Evolutionary conservation across 2,329 filamentous ascomycete species (phyloP), one percentile per base, ranked within the genome.

Genomic region (Phaeosphaeriaceae sp.): DNA sequence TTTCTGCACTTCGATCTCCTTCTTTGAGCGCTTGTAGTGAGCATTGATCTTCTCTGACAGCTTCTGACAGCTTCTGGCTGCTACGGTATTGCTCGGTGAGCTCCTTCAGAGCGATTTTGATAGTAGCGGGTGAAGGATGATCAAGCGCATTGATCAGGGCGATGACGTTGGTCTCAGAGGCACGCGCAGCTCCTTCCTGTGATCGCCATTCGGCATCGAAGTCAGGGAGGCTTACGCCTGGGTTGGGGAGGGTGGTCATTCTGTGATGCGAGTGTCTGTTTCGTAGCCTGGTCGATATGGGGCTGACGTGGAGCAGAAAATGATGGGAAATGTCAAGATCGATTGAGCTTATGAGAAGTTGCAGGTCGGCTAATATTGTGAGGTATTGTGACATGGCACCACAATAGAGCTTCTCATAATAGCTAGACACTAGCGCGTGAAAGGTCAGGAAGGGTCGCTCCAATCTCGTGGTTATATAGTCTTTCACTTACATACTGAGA

Each of bases 21-120:
- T 20, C 27, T 51, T 51, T 9, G 33, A 17, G 13, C 36, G 22
- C 42, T 51, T 56, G 48, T 56, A 56, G 25, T 47, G 9, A 3
- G 48, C 40, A 27, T 51, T 56, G 54, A 56, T 56, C 17, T 44
- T 7, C n/a, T n/a, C n/a, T n/a, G n/a, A n/a, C n/a, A n/a, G n/a
- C n/a, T n/a, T n/a, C n/a, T n/a, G n/a, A n/a, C 11, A 56, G 48
- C 25, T 51, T 41, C 19, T 40, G 41, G 33, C 27, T 47, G 20
- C 21, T 31, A 4, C 13, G n/a, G 44, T 25, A 10, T 27, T 40
- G 31, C 24, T 45, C 15, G 7, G n/a, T 24, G 13, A 53, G 42
- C 25, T 47, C 42, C 21, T 40, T 19, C n/a, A 41, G 22, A 19
- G 44, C 51, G 11, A 19, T 21, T 15, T 53, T 42, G 27, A 41